A percentile compares a stretch with the other conserved stretches of the same genome.
Conservation (phyloP, 208 protist species). For the Crithidia acanthocephali region DNA sequence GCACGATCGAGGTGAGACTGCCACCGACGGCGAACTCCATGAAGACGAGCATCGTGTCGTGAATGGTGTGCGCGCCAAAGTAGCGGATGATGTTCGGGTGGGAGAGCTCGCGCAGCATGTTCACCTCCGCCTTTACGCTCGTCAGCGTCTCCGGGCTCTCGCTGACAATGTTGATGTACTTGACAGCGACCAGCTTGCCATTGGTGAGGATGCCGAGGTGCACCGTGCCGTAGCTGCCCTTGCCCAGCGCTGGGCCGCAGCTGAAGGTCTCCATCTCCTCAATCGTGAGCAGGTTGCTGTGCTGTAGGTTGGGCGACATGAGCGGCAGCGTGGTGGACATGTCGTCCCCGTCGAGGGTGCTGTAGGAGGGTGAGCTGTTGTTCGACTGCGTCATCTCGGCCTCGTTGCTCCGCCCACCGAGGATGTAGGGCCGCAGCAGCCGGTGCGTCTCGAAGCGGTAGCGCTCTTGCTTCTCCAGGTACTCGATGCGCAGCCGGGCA, state of each 20-base stretch:
- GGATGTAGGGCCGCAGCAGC: constrained; percentile 46
- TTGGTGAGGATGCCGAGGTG: constrained; percentile 65
- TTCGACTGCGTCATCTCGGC: constrained; percentile 17
- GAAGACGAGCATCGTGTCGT: constrained; percentile 85
- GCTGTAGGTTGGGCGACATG: constrained; percentile 33
- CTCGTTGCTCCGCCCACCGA: constrained; percentile 27
- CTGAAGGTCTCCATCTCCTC: constrained; percentile 84
- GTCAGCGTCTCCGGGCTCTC: constrained; percentile 51
- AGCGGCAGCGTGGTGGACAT: constrained; percentile 21
- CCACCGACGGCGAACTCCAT: constrained; percentile 93
- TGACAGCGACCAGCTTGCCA: constrained; percentile 66
- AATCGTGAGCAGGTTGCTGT: constrained; percentile 46
- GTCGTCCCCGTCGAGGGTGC: constrained; percentile 23
- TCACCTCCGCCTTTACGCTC: constrained; percentile 68
- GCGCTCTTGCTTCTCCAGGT: constrained; percentile 72
- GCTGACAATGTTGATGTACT: constrained; percentile 66
- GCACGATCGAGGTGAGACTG: constrained; percentile 76
- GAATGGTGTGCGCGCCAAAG: constrained; percentile 68
- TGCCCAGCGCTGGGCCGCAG: constrained; percentile 73
- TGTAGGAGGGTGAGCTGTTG: constrained; percentile 14
- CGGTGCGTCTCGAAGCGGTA: constrained; percentile 68
- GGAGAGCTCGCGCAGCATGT: constrained; percentile 74
- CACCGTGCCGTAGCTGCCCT: constrained; percentile 75
- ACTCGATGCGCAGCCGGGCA: constrained; percentile 71
- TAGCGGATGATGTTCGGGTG: constrained; percentile 90